Percentiles rank a stretch among this genome's conserved stretches.
These are phyloP conservation scores for Zygosaccharomyces bisporus DNA, from an alignment of 805 yeast genomes.

Conservation along the genomic window DNA sequence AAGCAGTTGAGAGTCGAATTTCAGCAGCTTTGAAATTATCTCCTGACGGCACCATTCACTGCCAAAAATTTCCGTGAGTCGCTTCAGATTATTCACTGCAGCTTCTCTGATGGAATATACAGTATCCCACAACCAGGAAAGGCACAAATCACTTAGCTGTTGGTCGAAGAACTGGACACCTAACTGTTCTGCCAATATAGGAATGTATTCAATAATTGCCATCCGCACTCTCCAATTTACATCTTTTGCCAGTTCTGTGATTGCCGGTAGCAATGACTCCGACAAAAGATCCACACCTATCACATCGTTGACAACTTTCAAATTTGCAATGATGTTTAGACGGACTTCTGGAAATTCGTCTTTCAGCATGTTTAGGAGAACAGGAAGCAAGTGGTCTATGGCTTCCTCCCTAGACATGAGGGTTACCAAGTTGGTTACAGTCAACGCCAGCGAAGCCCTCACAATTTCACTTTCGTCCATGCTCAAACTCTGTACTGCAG, in stretches of 20 bases:
- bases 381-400: constrained; percentile 76
- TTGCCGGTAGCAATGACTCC: constrained; percentile 88
- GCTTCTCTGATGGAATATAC: constrained; percentile 96
- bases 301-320: constrained; percentile 88
- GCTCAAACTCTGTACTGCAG: constrained; percentile 76
- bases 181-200: constrained; percentile 87
- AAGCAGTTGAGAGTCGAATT: constrained; percentile 38
- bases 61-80: constrained; percentile 83
- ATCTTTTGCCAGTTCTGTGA: constrained; percentile 92
- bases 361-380: constrained; percentile 86
- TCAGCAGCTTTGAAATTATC: constrained; percentile 71
- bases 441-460: constrained; percentile 85
- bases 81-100: constrained; percentile 78
- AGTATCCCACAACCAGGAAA: constrained; percentile 98
- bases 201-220: constrained; percentile 95
- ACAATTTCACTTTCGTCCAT: constrained; percentile 92
- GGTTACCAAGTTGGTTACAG: constrained; percentile 83
- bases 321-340: constrained; percentile 85
- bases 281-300: constrained; percentile 87
- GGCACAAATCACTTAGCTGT: constrained; percentile 82
- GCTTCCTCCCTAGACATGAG: constrained; percentile 81
- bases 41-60: constrained; percentile 88
- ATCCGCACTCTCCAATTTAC: constrained; percentile 96
- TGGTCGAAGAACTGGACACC: constrained; percentile 92
- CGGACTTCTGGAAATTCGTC: constrained; percentile 97